Evolutionary conservation across 1,139 yeast species (phyloP).

Genomic region (Hyphopichia pseudoburtonii): DNA sequence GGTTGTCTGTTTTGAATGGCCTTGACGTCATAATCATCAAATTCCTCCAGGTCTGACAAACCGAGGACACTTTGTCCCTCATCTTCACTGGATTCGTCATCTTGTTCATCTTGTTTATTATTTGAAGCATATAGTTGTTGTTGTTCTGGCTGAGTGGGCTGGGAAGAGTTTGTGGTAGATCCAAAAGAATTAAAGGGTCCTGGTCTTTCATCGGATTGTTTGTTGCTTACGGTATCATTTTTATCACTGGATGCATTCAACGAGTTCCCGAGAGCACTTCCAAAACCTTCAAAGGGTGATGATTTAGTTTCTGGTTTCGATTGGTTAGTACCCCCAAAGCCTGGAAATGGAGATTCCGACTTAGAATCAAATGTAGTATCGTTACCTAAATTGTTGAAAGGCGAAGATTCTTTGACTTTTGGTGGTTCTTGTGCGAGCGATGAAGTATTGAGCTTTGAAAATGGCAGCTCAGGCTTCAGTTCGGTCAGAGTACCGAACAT

Average conservation of each 20-base stretch:
- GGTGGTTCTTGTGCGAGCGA: too few relatives aligned
- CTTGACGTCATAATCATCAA: constrained; percentile 5
- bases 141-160: too few relatives aligned
- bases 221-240: neutral
- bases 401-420: too few relatives aligned
- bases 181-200: neutral
- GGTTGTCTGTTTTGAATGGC: constrained; percentile 8
- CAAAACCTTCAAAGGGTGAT: constrained; percentile 5
- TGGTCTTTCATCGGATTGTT: neutral
- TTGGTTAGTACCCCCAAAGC: too few relatives aligned
- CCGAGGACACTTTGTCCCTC: neutral
- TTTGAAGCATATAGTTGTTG: too few relatives aligned
- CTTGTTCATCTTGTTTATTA: neutral
- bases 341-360: too few relatives aligned
- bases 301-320: too few relatives aligned
- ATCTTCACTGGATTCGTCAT: neutral
- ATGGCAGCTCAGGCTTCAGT: too few relatives aligned
- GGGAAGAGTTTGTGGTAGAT: neutral
- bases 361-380: too few relatives aligned
- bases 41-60: neutral
- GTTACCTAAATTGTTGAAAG: too few relatives aligned
- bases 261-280: neutral
- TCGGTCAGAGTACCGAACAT: too few relatives aligned
- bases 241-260: neutral
- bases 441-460: too few relatives aligned